A percentile compares a stretch with the other conserved stretches of the same genome.
phyloP scores from a whole-genome alignment of 1,284 basidiomycete species.

The Ganoderma leucocontextum region DNA sequence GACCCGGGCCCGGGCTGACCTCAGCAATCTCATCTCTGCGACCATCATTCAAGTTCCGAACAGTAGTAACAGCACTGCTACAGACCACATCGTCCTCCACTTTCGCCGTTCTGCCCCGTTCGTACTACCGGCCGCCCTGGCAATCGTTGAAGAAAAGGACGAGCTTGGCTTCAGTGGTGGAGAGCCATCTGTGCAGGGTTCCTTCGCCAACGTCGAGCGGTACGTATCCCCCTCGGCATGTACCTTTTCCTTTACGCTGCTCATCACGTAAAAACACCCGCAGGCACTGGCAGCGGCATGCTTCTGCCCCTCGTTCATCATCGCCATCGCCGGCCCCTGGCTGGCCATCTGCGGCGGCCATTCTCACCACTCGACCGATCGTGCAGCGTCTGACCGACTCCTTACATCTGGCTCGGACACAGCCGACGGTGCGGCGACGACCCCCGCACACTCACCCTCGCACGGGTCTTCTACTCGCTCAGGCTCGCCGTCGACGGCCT shows the following conservation, averaged over 20 bases:
- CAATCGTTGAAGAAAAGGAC: slow-evolving; percentile 2
- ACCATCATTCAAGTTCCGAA: no score
- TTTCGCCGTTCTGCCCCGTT: no score
- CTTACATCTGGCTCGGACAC: slow-evolving; percentile 35
- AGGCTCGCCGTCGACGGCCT: neutral
- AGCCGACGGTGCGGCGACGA: slow-evolving; percentile 17
- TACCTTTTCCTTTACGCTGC: neutral
- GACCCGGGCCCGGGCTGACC: no score
- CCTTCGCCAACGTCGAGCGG: neutral
- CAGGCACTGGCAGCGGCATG: slow-evolving; percentile 9
- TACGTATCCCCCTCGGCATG: neutral
- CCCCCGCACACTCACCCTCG: slow-evolving; percentile 13
- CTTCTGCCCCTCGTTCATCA: slow-evolving; percentile 23
- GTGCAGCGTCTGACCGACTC: slow-evolving; percentile 29
- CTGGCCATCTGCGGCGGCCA: slow-evolving; percentile 24
- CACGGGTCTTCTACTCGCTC: slow-evolving; percentile 24
- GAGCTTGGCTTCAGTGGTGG: neutral
- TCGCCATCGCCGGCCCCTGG: slow-evolving; percentile 23
- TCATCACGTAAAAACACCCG: neutral
- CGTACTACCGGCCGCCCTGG: neutral
- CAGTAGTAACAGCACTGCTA: no score
- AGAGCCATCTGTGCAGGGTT: neutral
- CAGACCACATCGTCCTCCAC: no score
- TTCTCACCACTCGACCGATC: slow-evolving; percentile 16
- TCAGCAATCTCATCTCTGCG: no score